Conservation (phyloP, 139 green algal genomes). For the Pycnococcus provasolii region DNA sequence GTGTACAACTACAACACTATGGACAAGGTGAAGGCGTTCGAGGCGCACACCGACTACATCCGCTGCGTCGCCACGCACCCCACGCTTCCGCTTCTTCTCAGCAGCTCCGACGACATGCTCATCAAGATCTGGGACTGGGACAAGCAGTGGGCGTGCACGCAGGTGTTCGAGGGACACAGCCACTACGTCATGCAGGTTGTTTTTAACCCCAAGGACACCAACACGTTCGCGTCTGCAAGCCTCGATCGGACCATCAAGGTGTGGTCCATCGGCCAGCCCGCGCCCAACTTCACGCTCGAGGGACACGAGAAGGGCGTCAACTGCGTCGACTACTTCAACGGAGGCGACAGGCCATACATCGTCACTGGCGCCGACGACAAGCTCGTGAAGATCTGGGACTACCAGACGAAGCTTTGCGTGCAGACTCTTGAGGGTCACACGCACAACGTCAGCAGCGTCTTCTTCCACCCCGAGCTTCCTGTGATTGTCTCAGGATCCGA, state of each 20-base stretch:
- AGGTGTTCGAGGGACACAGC: constrained; percentile 95
- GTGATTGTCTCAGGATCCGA: constrained; percentile 90
- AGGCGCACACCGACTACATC: constrained; percentile 98
- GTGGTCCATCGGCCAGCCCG: constrained; percentile 81
- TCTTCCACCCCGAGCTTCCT: constrained; percentile 96
- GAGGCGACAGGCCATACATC: constrained; percentile 91
- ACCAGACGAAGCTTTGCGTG: constrained; percentile 97
- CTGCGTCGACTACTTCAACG: constrained; percentile 92
- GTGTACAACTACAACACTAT: constrained; percentile 99
- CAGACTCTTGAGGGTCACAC: constrained; percentile 83
- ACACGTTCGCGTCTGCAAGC: constrained; percentile 94
- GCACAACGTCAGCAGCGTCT: constrained; percentile 84
- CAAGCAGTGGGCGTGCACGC: constrained; percentile 75
- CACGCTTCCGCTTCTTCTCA: constrained; percentile 79
- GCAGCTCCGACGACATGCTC: constrained; percentile 93
- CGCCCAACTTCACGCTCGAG: constrained; percentile 96
- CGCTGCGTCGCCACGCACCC: constrained; percentile 87
- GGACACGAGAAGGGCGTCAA: constrained; percentile 98
- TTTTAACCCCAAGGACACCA: constrained; percentile 99
- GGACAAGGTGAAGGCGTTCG: constrained; percentile 92
- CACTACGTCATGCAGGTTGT: constrained; percentile 97
- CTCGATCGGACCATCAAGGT: constrained; percentile 96
- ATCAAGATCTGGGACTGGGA: constrained; percentile 99
- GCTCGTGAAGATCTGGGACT: constrained; percentile 88
- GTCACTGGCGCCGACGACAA: constrained; percentile 91